A percentile compares a stretch with the other conserved stretches of the same genome.
These are phyloP conservation scores for Alternaria triticina DNA, from an alignment of 2,329 filamentous ascomycete species.

Conservation along the genomic window DNA sequence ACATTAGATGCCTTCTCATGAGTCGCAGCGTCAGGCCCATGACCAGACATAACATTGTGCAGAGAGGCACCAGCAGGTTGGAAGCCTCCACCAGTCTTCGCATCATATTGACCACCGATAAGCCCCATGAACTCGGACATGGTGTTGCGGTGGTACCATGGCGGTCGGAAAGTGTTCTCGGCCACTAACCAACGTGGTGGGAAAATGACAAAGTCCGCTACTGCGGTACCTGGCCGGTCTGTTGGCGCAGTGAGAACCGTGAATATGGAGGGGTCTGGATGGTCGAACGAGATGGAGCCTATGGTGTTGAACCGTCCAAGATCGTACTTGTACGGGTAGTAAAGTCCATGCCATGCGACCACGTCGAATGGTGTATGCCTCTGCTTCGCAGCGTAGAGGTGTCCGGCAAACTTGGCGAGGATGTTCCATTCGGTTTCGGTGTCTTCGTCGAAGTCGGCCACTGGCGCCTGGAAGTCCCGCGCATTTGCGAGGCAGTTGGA, in stretches of 20 bases:
- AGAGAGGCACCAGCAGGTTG: constrained; percentile 67
- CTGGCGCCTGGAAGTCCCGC: constrained; percentile 69
- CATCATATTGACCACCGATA: constrained; percentile 68
- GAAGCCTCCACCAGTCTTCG: constrained; percentile 64
- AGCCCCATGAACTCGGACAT: constrained; percentile 75
- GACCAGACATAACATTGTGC: constrained; percentile 78
- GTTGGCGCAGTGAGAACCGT: constrained; percentile 71
- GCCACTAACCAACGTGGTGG: constrained; percentile 73
- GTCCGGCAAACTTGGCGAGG: constrained; percentile 67
- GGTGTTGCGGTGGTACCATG: constrained; percentile 74
- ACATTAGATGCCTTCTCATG: constrained; percentile 65
- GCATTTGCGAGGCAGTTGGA: constrained; percentile 70
- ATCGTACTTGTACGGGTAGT: constrained; percentile 66
- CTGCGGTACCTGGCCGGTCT: constrained; percentile 59
- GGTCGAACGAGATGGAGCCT: constrained; percentile 66
- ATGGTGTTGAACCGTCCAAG: constrained; percentile 64
- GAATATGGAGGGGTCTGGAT: constrained; percentile 71
- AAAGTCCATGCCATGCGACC: constrained; percentile 75
- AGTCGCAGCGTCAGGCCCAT: constrained; percentile 67
- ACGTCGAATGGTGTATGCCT: constrained; percentile 73
- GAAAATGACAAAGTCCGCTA: constrained; percentile 76
- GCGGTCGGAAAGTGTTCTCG: constrained; percentile 73
- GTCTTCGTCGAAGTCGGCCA: constrained; percentile 64
- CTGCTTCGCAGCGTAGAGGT: constrained; percentile 66
- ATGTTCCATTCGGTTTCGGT: constrained; percentile 64